Base-by-base conservation (phyloP, 345 rosid species). In the Gossypium bickii region DNA sequence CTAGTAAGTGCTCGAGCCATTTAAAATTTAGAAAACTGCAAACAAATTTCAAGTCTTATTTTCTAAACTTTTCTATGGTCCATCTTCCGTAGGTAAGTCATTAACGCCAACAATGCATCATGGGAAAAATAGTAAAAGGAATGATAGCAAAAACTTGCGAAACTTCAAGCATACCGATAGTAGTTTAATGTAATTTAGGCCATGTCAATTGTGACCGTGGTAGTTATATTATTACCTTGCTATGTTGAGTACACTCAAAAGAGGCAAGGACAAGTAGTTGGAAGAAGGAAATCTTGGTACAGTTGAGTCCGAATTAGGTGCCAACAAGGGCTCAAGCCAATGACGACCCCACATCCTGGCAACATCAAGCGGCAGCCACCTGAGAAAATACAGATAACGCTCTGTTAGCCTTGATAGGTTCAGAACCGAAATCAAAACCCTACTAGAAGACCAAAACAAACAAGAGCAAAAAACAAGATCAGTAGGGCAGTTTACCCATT, bases 281-380 rank as follows among this genome's bases (percentile, higher is more conserved):
- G 98, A 93, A 70, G 83, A 88, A 81, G 90, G 87, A 83, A 95
- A 95, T 77, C 81, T 65, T 17, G 97, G 98, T 68, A 95, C 82
- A 64, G 66, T 76, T 0, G 88, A 72, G 58, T 90, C 94, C 66
- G 97, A 90, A 79, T 78, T 86, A 34, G 97, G 98, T 3, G 90
- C 79, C 82, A 93, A 81, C 68, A 93, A 79, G 0, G 94, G 88
- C 85, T 93, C 99, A 70, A 95, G 97, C 99, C 99, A 93, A 79
- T 95, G 99, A 69, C 93, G 94, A 48, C 97, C 97, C 99, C 99
- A 95, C 93, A 93, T 95, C 76, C 90, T 86, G 45, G 99, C 98
- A 83, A 93, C 93, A 84, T 95, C 99, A 84, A 90, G 87, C 49
- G 99, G 97, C 80, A 91, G 81, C 98, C 99, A 93, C 84, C 98